Percentiles rank a stretch among this genome's conserved stretches.
Conservation (phyloP, 768 basidiomycete genomes). For the Auriscalpium orientale region DNA sequence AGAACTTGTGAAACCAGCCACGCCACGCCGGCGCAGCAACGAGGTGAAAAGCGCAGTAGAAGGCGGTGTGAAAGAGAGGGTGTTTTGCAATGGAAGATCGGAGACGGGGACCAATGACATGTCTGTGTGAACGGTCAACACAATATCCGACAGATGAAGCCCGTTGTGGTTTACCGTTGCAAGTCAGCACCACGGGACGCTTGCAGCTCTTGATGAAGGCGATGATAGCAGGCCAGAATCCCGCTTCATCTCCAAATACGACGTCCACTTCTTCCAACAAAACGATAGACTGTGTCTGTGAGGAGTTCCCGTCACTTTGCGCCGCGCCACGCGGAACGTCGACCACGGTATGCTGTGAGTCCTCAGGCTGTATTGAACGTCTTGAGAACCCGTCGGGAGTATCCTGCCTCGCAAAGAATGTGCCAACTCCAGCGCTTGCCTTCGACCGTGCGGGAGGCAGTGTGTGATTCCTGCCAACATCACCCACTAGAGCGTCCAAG, state of each 20-base stretch:
- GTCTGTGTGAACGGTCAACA: slow-evolving; percentile 37
- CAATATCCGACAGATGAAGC: slow-evolving; percentile 4
- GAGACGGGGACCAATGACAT: slow-evolving; percentile 57
- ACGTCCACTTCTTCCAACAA: slow-evolving; percentile 95
- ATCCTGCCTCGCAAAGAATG: not conserved
- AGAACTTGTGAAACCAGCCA: too few species aligned
- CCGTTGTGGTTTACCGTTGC: slow-evolving; percentile 67
- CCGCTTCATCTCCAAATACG: slow-evolving; percentile 76
- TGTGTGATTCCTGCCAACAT: slow-evolving; percentile 90
- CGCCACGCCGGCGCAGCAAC: too few species aligned
- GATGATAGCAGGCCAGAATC: slow-evolving; percentile 80
- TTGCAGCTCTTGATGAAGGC: slow-evolving; percentile 76
- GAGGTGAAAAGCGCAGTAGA: slow-evolving; percentile 12
- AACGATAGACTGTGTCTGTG: slow-evolving; percentile 69
- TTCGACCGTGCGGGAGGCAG: slow-evolving; percentile 18
- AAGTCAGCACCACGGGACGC: slow-evolving; percentile 89
- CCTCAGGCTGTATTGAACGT: too few species aligned
- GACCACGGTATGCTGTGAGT: not conserved
- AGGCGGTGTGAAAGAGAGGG: slow-evolving; percentile 49
- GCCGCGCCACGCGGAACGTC: not conserved
- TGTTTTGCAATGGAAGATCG: slow-evolving; percentile 72
- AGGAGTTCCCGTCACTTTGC: not conserved
- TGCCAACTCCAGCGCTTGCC: slow-evolving; percentile 16
- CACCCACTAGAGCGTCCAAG: slow-evolving; percentile 76
- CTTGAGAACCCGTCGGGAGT: too few species aligned